Evolutionary conservation across 140 eudicot species (phyloP).

Genomic region (Bidens hawaiensis): DNA sequence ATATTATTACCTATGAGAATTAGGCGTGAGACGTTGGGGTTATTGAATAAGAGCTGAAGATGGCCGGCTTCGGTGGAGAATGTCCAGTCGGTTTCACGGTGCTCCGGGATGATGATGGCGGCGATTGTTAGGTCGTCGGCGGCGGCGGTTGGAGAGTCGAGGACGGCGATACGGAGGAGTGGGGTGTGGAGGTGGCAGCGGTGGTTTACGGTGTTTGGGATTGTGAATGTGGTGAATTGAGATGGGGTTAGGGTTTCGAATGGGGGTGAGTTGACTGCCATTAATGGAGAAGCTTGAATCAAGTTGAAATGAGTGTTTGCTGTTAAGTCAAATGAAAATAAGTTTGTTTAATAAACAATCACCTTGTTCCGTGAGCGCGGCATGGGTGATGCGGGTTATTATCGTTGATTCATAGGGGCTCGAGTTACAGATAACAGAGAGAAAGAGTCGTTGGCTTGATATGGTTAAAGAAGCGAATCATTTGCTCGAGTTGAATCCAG

Average conservation of each 20-base stretch:
- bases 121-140: constrained; percentile 34
- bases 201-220: constrained; percentile 37
- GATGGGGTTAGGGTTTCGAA: constrained; percentile 62
- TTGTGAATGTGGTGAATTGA: constrained; percentile 67
- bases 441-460: too few species aligned
- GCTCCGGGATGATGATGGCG: constrained; percentile 69
- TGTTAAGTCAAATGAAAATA: too few species aligned
- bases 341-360: too few species aligned
- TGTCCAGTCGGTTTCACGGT: constrained; percentile 76
- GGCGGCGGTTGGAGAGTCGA: constrained; percentile 53
- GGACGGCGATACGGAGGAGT: constrained; percentile 63
- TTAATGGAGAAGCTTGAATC: not conserved
- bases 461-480: too few species aligned
- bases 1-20: constrained; percentile 49
- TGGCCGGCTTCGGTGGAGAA: constrained; percentile 78
- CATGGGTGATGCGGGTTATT: too few species aligned
- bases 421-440: too few species aligned
- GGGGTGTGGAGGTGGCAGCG: constrained; percentile 28
- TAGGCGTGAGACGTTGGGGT: constrained; percentile 60
- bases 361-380: too few species aligned
- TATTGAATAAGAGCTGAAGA: constrained; percentile 54
- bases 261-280: constrained; percentile 36
- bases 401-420: too few species aligned
- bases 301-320: too few species aligned
- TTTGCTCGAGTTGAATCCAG: too few species aligned